A percentile compares a stretch with the other conserved stretches of the same genome.
Conservation (phyloP, 306 rosid species). For the Pterocarpus santalinus region DNA sequence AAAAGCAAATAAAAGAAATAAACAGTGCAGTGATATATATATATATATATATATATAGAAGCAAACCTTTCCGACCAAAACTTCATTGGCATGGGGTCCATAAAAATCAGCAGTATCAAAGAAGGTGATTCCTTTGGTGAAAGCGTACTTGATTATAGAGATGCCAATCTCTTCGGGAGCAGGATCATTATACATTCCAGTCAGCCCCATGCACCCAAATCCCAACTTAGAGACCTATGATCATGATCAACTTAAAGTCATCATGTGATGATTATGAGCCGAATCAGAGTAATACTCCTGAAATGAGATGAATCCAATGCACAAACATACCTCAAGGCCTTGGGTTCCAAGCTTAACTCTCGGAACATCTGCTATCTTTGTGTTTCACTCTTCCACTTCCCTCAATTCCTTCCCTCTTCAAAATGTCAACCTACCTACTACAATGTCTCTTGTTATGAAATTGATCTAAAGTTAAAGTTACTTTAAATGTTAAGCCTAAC, state of each 20-base stretch:
- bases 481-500: no score
- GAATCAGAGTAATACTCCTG: neutral
- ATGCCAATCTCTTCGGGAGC: slow-evolving; percentile 67
- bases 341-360: slow-evolving; percentile 47
- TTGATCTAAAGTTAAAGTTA: no score
- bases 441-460: neutral
- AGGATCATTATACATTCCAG: slow-evolving; percentile 67
- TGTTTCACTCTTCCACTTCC: neutral
- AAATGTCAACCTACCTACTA: neutral
- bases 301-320: neutral
- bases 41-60: neutral
- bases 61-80: slow-evolving; percentile 76
- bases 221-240: slow-evolving; percentile 80
- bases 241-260: neutral
- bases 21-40: no score
- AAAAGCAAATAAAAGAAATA: neutral
- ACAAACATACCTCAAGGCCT: slow-evolving; percentile 38
- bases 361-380: slow-evolving; percentile 51
- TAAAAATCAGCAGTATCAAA: slow-evolving; percentile 78
- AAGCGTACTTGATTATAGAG: slow-evolving; percentile 69
- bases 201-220: slow-evolving; percentile 80
- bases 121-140: slow-evolving; percentile 80
- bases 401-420: neutral
- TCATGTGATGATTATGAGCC: neutral
- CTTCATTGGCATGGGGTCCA: slow-evolving; percentile 68